Base-by-base conservation (phyloP, 2,329 filamentous ascomycete species). In the Myriangium duriaei region DNA sequence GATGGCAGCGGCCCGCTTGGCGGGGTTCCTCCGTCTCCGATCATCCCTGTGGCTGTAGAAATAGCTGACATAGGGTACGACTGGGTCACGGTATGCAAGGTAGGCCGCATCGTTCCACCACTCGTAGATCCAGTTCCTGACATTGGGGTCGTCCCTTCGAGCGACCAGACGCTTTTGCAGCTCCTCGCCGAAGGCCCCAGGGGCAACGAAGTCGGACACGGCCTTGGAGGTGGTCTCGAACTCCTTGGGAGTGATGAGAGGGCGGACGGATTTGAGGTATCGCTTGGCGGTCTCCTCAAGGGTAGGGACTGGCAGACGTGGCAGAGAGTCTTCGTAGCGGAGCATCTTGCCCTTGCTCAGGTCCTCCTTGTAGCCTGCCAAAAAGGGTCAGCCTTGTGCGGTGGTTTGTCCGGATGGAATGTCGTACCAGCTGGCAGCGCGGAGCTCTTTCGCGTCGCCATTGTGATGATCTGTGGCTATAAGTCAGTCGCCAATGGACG, bases 31-130 rank as follows among this genome's bases (percentile, higher is more conserved):
- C 48, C 88, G 76, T 56, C 79, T 74, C 50, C 84, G 78, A 63
- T 98, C 92, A 62, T 98, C 91, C 49, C 85, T 77, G 67, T 96
- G 88, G 39, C 87, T 95, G 69, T 98, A 98, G 68, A 98, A 98
- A 73, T 98, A 98, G 62, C 85, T 94, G 54, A 98, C 91, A 58
- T 96, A 98, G 44, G 91, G 91, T 12, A 96, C 83, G 32, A 98
- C 84, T 9, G 91, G 91, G 59, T 96, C 91, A 48, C 88, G 81
- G 68, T 96, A 96, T 47, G 66, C 72, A 47, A 98, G 76, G 64
- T 98, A 98, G 42, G 91, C 91, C 4, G 78, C 76, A 37, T 94
- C 76, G 60, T 98, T 96, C 91, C 91, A 98, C 91, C 91, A 98
- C 51, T 98, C 88, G 50, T 81, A 78, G 41, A 98, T 71, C 91